Percentiles rank a stretch among this genome's conserved stretches.
Evolutionary conservation across 2,329 filamentous ascomycete genomes (phyloP).

Genomic region (Xylariomycetidae sp.): DNA sequence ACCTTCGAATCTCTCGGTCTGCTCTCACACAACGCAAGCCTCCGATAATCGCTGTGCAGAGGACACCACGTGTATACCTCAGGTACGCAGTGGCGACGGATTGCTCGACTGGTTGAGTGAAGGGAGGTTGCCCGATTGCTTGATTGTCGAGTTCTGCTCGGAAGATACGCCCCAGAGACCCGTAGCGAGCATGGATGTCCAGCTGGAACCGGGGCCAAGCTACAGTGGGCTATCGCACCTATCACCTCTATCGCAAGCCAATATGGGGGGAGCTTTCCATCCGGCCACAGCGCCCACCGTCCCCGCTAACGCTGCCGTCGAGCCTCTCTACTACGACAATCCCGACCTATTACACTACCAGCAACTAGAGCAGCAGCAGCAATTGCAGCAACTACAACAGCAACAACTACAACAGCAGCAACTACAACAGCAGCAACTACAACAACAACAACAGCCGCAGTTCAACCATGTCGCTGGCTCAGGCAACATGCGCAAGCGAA

Average conservation of each 20-base stretch:
- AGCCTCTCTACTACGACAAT: slow-evolving; percentile 7
- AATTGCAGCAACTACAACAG: slow-evolving; percentile 6
- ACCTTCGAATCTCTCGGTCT: too few species aligned
- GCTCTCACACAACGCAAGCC: neutral
- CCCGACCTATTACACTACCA: slow-evolving; percentile 9
- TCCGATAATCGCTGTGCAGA: slow-evolving; percentile 15
- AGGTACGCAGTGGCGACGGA: too few species aligned
- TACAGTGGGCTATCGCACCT: too few species aligned
- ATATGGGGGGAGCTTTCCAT: too few species aligned
- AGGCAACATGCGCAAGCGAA: slow-evolving; percentile 47
- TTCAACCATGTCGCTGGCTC: slow-evolving; percentile 9
- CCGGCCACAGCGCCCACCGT: too few species aligned
- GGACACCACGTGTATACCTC: too few species aligned
- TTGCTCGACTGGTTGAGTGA: too few species aligned
- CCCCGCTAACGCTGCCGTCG: slow-evolving; percentile 6
- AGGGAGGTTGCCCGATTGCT: too few species aligned
- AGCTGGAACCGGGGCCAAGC: slow-evolving; percentile 17
- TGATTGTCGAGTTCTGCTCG: too few species aligned
- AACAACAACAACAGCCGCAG: too few species aligned
- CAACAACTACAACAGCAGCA: slow-evolving; percentile 6
- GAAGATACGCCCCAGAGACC: neutral
- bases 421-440: too few species aligned
- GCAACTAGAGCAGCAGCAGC: slow-evolving; percentile 3
- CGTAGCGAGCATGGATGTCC: slow-evolving; percentile 16
- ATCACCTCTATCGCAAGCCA: too few species aligned